These are phyloP conservation scores for Lipomyces starkeyi DNA, from an alignment of 805 yeast genomes.

Conservation along the genomic window DNA sequence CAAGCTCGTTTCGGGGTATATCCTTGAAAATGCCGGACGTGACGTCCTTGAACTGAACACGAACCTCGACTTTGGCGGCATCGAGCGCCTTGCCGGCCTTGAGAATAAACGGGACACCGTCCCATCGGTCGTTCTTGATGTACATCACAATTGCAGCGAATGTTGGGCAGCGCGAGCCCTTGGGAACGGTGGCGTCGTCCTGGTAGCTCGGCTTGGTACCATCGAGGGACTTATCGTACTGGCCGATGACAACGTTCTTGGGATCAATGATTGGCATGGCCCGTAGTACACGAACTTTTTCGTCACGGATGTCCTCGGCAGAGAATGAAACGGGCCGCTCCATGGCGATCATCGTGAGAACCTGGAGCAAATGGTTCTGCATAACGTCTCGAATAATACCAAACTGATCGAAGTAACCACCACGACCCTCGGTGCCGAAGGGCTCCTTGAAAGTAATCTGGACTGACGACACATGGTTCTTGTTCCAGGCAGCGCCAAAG, in stretches of 20 bases:
- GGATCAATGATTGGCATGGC: conserved; percentile 72
- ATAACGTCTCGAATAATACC: conserved; percentile 98
- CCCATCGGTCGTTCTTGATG: conserved; percentile 95
- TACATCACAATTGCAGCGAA: conserved; percentile 83
- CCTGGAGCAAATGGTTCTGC: conserved; percentile 96
- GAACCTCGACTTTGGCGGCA: conserved; percentile 91
- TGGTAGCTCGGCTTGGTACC: conserved; percentile 88
- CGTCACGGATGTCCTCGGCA: conserved; percentile 94
- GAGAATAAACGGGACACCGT: conserved; percentile 93
- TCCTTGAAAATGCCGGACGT: conserved; percentile 80
- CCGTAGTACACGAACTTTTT: conserved; percentile 89
- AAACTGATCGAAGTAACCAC: conserved; percentile 94
- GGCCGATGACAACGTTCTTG: conserved; percentile 80
- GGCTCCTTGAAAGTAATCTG: conserved; percentile 96
- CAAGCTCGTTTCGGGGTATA: conserved; percentile 90
- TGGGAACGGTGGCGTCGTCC: conserved; percentile 88
- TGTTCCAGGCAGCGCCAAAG: conserved; percentile 88
- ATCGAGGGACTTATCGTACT: conserved; percentile 82
- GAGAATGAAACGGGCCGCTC: conserved; percentile 91
- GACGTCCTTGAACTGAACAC: conserved; percentile 89
- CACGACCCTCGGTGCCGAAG: conserved; percentile 99
- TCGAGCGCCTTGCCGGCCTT: conserved; percentile 97
- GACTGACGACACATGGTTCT: conserved; percentile 73
- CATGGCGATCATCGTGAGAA: conserved; percentile 89
- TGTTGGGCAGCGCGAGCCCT: conserved; percentile 85